Evolutionary conservation across 129 eudicot species (phyloP), one percentile per base, ranked within the genome.

Genomic region (Deinandra increscens): DNA sequence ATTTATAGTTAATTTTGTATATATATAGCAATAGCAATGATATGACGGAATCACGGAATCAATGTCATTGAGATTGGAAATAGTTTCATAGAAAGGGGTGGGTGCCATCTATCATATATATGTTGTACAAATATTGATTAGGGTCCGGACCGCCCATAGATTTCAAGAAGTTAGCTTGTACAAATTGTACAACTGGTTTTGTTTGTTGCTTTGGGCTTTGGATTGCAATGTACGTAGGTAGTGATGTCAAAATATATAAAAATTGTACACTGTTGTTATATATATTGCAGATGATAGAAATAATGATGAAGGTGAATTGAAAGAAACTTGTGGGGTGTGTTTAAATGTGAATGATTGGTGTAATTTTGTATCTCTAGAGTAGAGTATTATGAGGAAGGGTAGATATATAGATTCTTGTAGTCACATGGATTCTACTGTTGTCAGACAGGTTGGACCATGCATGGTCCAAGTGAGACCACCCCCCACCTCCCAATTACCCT

Each of bases 381-480:
- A 33, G 6, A 11, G 4, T 58, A 54, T 54, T 54, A 61, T 60
- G 48, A 41, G 61, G 18, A 22, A 70, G 51, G 38, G 42, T 12
- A 12, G 55, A 22, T 73, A 12, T 39, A 22, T 73, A 71, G 75
- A 43, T 54, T 82, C 74, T 79, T 62, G 71, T 74, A 51, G 71
- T 81, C 96, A 89, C 96, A 83, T 88, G 91, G 87, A 76, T 83
- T 78, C 41, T 71, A 73, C 66, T 77, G 84, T 73, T 69, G 64
- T 76, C 94, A 84, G 93, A 85, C 88, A 86, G 88, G 66, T 84
- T 82, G 86, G 86, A 86, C 96, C 87, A 60, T 78, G 90, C 87
- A 60, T 78, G 90, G 88, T 75, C 95, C 88, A 80, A 80, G 54
- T 70, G 65, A 70, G 81, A 59, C 84, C 76, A 70, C 84, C 84